Evolutionary conservation across 768 basidiomycete genomes (phyloP).

Genomic region (Psilocybe sp.): DNA sequence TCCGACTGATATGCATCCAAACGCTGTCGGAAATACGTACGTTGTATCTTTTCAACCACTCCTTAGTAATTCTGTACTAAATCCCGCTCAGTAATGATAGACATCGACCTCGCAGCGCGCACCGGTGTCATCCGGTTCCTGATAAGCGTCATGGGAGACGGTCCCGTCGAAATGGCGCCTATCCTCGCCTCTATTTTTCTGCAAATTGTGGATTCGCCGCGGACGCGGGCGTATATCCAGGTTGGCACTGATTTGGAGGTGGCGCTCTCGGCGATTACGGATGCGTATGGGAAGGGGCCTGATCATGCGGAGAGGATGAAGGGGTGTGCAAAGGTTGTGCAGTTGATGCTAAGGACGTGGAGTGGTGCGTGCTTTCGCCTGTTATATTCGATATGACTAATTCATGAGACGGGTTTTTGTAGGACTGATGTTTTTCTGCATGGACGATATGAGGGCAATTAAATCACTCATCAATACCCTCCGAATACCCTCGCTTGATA

Average conservation of each 20-base stretch:
- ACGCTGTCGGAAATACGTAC: constrained; percentile 88
- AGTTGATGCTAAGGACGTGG: constrained; percentile 87
- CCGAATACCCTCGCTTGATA: constrained; percentile 83
- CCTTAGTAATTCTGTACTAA: no score
- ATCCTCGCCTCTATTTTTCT: constrained; percentile 79
- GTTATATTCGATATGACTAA: background rate
- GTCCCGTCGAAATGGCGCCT: constrained; percentile 77
- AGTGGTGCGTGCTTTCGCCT: constrained; percentile 59
- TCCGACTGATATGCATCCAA: constrained; percentile 77
- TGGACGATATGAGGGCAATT: constrained; percentile 85
- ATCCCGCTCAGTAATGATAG: constrained; percentile 69
- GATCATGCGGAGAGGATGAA: constrained; percentile 80
- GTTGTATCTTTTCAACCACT: no score
- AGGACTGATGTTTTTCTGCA: constrained; percentile 92
- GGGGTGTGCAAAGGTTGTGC: constrained; percentile 73
- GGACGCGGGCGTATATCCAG: constrained; percentile 71
- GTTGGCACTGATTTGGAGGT: constrained; percentile 91
- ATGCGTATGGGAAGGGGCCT: constrained; percentile 82
- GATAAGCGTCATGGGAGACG: constrained; percentile 86
- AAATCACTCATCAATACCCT: constrained; percentile 82
- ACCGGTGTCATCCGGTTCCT: constrained; percentile 86
- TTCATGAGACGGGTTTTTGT: background rate
- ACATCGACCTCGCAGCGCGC: constrained; percentile 76
- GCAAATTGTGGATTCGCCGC: constrained; percentile 81
- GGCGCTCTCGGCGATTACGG: constrained; percentile 85